Evolutionary conservation across 2,329 filamentous ascomycete genomes (phyloP).

Genomic region (Neophaeococcomyces aloes): DNA sequence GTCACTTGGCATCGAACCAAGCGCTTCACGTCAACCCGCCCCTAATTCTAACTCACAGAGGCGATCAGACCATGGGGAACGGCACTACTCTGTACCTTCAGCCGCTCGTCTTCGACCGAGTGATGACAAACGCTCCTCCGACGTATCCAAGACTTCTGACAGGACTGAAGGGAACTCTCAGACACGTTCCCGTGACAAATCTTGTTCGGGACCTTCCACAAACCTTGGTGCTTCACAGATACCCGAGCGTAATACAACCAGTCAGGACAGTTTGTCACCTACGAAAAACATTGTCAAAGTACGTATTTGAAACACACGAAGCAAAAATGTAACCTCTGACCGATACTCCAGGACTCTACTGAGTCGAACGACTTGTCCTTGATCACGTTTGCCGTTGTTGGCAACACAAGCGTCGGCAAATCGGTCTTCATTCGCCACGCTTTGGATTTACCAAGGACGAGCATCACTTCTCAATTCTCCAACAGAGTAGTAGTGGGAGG

Average conservation of each 20-base stretch:
- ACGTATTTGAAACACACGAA: neutral
- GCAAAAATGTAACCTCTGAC: neutral
- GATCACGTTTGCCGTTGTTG: conserved; percentile 50
- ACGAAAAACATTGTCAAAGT: conserved; percentile 3
- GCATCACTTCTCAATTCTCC: conserved; percentile 20
- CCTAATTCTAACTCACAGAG: conserved; percentile 2
- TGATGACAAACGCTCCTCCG: conserved; percentile 14
- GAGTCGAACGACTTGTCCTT: conserved; percentile 31
- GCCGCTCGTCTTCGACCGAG: conserved; percentile 16
- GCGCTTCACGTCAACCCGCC: conserved; percentile 9
- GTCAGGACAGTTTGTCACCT: neutral
- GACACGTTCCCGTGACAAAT: conserved; percentile 13
- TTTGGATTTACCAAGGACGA: conserved; percentile 40
- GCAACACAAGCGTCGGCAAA: conserved; percentile 46
- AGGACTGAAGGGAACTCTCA: conserved; percentile 13
- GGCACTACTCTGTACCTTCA: conserved; percentile 19
- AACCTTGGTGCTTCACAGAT: neutral
- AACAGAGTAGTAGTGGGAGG: conserved; percentile 49
- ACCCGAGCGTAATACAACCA: neutral
- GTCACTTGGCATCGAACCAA: conserved; percentile 17
- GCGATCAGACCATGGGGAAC: conserved; percentile 16
- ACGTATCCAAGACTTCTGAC: conserved; percentile 13
- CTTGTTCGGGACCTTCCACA: neutral
- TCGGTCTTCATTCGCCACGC: conserved; percentile 49
- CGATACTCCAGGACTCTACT: conserved; percentile 8